Evolutionary conservation across 768 basidiomycete species (phyloP).

Genomic region (Termitomyces sp.): DNA sequence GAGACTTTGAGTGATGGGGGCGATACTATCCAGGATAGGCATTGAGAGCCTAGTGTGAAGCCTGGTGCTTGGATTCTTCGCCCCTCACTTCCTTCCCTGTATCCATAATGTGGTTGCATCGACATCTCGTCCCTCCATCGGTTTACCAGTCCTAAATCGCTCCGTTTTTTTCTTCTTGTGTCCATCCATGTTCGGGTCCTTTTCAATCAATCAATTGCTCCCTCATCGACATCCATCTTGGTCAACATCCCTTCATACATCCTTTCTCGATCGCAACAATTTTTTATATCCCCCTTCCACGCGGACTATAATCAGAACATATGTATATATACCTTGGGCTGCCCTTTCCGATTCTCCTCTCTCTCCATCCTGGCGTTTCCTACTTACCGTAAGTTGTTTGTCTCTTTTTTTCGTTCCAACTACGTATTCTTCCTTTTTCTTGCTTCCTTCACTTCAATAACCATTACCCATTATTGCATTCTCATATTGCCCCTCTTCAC

Average conservation of each 20-base stretch:
- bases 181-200: not conserved
- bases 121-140: not conserved
- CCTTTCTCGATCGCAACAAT: conserved; percentile 1
- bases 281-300: conserved; percentile 13
- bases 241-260: conserved; percentile 5
- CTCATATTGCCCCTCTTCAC: conserved; percentile 1
- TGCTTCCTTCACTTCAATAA: not conserved
- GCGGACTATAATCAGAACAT: conserved; percentile 9
- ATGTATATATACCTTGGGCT: conserved; percentile 13
- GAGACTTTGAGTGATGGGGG: conserved; percentile 59
- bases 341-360: not conserved
- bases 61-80: conserved; percentile 3
- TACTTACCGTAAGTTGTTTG: conserved; percentile 10
- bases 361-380: conserved; percentile 9
- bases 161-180: not conserved
- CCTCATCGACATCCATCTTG: conserved; percentile 6
- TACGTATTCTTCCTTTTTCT: not conserved
- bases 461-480: not conserved
- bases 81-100: not conserved
- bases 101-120: not conserved
- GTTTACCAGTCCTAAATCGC: not conserved
- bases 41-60: conserved; percentile 14
- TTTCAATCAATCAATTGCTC: not conserved
- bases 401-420: not conserved
- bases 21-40: conserved; percentile 43